Percentiles rank a stretch among this genome's conserved stretches.
Conservation (phyloP, 2,329 filamentous ascomycete species). For the Trichoderma sp. region DNA sequence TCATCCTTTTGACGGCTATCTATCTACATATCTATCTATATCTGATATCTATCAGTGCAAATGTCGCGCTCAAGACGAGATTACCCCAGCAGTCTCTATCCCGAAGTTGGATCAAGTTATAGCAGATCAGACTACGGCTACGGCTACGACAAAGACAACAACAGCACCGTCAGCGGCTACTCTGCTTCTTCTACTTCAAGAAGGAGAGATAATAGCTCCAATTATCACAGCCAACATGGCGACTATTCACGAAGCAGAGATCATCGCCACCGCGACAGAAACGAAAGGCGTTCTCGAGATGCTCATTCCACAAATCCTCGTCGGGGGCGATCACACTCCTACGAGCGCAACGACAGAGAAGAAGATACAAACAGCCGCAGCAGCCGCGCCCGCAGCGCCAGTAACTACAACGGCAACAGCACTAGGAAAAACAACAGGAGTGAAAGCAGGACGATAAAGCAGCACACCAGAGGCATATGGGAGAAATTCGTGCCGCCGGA, state of each 20-base stretch:
- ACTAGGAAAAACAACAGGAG: neutral
- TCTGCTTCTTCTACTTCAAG: neutral
- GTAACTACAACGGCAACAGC: neutral
- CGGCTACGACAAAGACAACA: neutral
- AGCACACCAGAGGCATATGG: neutral
- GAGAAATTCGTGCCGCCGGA: neutral
- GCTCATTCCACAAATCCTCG: neutral
- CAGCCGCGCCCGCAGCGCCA: neutral
- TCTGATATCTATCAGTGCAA: neutral
- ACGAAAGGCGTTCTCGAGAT: neutral
- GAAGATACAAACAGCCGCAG: neutral
- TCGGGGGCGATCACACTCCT: neutral
- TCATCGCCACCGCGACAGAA: neutral
- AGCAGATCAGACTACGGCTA: neutral
- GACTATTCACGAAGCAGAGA: neutral
- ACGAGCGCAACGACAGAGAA: neutral
- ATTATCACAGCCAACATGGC: neutral
- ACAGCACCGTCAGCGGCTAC: neutral
- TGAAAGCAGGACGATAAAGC: neutral
- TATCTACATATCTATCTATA: neutral
- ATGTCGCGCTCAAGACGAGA: slow-evolving; percentile 3
- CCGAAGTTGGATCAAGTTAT: neutral
- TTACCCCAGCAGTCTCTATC: neutral
- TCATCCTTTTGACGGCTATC: neutral
- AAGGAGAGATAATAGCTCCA: neutral